Base-by-base conservation (phyloP, 768 basidiomycete species). In the Collybia sp. region DNA sequence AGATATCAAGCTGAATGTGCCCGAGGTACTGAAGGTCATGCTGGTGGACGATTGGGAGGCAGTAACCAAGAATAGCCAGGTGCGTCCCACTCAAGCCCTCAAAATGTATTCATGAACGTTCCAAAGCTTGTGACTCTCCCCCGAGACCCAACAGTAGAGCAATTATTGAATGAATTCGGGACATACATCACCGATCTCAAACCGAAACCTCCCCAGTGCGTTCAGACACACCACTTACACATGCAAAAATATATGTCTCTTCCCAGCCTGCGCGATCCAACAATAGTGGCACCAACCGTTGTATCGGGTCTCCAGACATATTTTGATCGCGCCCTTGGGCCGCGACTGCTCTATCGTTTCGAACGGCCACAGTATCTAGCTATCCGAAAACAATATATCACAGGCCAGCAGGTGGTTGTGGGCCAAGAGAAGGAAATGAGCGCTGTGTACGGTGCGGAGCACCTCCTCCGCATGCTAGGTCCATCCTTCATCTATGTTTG, bases 21-120 rank as follows among this genome's bases (percentile, higher is more conserved):
- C 95, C 0, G 96, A 97, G 56, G 63, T 77, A n/a, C 75, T 98
- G 51, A 97, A 96, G 63, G 77, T 83, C 25, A 75, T 87, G 40
- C 74, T 99, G 32, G 93, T 98, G 2, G 93, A 98, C 58, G 96
- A 98, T 55, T 99, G 96, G 96, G 95, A 98, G 65, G 81, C 85
- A 4, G 83, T 98, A 33, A 98, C 96, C 44, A 97, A 96, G 71
- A 89, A 93, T 60, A 82, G 83, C 54, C 88, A 93, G 79, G 95
- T 87, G 48, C 15, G 16, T 41, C 12, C 18, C 30, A 17, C n/a
- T 38, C 19, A 15, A 16, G 45, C n/a, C 30, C 30, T 43, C 30
- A 15, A 15, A 37, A 25, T 13, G 35, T 37, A 10, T 25, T 25
- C 35, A 37, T 37, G 31, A 43, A 15, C 17, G 30, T 19, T 38